Conservation (phyloP, 2,329 filamentous ascomycete genomes). For the Camillea tinctor region DNA sequence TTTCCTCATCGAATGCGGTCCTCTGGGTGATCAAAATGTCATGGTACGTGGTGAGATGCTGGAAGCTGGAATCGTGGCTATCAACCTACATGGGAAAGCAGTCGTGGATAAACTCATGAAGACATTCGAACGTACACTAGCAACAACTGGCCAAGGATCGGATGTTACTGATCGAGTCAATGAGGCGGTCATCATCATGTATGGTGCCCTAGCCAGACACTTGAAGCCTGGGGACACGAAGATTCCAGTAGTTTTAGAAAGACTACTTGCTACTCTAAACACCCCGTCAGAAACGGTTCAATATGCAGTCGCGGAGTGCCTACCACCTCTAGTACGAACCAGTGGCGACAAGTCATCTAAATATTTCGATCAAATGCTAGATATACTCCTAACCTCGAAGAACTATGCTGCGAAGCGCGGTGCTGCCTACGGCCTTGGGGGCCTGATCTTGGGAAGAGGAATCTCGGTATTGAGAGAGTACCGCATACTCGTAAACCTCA, state of each 20-base stretch:
- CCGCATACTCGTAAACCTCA: slow-evolving; percentile 79
- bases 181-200: slow-evolving; percentile 96
- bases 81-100: slow-evolving; percentile 75
- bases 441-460: slow-evolving; percentile 84
- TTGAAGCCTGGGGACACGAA: slow-evolving; percentile 81
- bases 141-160: slow-evolving; percentile 77
- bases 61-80: slow-evolving; percentile 79
- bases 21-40: slow-evolving; percentile 78
- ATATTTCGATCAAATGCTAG: slow-evolving; percentile 78
- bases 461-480: slow-evolving; percentile 79
- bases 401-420: slow-evolving; percentile 91
- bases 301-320: slow-evolving; percentile 90
- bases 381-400: slow-evolving; percentile 81
- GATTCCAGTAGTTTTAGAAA: slow-evolving; percentile 82
- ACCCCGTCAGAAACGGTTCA: slow-evolving; percentile 97
- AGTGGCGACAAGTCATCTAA: slow-evolving; percentile 74
- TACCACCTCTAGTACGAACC: slow-evolving; percentile 84
- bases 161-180: slow-evolving; percentile 86
- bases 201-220: slow-evolving; percentile 89
- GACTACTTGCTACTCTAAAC: slow-evolving; percentile 81
- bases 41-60: slow-evolving; percentile 87
- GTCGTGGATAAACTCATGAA: slow-evolving; percentile 90
- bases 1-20: slow-evolving; percentile 83
- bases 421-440: slow-evolving; percentile 90
- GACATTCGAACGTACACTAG: slow-evolving; percentile 85